Conservation (phyloP, 257 asterid species). For the Solanum lycopersicoides region DNA sequence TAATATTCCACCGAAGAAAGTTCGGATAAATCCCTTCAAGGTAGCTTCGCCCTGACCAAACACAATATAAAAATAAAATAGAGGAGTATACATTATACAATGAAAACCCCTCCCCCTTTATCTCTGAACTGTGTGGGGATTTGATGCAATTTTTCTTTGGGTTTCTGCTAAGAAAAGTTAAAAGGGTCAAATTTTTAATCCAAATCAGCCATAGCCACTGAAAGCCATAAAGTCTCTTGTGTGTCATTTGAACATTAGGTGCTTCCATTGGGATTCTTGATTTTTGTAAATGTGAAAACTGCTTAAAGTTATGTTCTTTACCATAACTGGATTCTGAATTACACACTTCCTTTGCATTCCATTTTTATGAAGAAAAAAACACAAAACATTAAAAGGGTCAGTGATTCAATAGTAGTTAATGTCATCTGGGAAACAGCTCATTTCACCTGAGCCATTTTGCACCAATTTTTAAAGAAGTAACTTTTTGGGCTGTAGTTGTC, state of each 20-base stretch:
- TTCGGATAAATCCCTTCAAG: no score
- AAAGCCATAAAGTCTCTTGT: conserved; percentile 23
- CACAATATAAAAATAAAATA: background rate
- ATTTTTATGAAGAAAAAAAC: conserved; percentile 6
- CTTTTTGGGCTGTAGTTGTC: background rate
- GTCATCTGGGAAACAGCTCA: conserved; percentile 27
- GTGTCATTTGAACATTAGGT: conserved; percentile 26
- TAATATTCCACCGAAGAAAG: no score
- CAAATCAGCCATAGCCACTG: background rate
- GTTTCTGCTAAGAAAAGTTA: background rate
- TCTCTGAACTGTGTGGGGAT: background rate
- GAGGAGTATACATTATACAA: background rate
- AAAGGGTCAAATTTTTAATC: background rate
- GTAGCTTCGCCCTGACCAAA: background rate
- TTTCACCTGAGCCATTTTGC: conserved; percentile 7
- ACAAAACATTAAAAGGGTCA: background rate
- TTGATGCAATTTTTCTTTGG: background rate
- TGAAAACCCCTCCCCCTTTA: background rate
- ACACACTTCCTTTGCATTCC: conserved; percentile 8
- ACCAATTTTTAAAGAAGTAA: conserved; percentile 1
- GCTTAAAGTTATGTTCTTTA: background rate
- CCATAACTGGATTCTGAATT: conserved; percentile 1
- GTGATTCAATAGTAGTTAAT: background rate
- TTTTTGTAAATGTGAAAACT: background rate
- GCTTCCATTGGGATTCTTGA: background rate